A percentile compares a stretch with the other conserved stretches of the same genome.
These are phyloP conservation scores for Dryas integrifolia DNA, from an alignment of 331 rosid species.

Conservation along the genomic window DNA sequence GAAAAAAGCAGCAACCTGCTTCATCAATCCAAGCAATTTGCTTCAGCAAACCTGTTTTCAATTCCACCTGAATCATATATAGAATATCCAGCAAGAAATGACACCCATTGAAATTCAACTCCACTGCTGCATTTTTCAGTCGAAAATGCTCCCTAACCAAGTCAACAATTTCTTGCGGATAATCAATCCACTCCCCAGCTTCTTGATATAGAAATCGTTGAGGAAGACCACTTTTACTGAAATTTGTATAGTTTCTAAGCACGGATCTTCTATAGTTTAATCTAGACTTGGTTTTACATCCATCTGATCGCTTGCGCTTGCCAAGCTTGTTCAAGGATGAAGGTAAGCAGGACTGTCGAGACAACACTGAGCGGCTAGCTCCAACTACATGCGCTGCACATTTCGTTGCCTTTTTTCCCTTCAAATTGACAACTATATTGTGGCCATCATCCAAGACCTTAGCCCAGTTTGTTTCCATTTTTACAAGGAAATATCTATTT, in stretches of 20 bases:
- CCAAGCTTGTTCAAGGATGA: not conserved
- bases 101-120: constrained; percentile 15
- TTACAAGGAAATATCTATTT: constrained; percentile 2
- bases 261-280: not conserved
- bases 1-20: constrained; percentile 23
- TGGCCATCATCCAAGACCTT: constrained; percentile 14
- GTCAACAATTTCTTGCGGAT: constrained; percentile 14
- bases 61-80: constrained; percentile 18
- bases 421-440: constrained; percentile 8
- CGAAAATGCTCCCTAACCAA: constrained; percentile 1
- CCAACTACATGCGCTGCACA: not conserved
- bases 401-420: not conserved
- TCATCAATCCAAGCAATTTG: constrained; percentile 29
- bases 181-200: constrained; percentile 22
- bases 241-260: constrained; percentile 9
- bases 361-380: not conserved
- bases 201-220: constrained; percentile 13
- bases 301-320: constrained; percentile 10
- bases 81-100: constrained; percentile 14
- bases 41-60: constrained; percentile 5
- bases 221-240: constrained; percentile 20
- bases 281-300: not conserved
- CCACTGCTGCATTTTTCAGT: constrained; percentile 1
- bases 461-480: constrained; percentile 15
- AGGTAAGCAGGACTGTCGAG: not conserved